Conservation (phyloP, 164 flowering plant species). For the Aristolochia contorta region DNA sequence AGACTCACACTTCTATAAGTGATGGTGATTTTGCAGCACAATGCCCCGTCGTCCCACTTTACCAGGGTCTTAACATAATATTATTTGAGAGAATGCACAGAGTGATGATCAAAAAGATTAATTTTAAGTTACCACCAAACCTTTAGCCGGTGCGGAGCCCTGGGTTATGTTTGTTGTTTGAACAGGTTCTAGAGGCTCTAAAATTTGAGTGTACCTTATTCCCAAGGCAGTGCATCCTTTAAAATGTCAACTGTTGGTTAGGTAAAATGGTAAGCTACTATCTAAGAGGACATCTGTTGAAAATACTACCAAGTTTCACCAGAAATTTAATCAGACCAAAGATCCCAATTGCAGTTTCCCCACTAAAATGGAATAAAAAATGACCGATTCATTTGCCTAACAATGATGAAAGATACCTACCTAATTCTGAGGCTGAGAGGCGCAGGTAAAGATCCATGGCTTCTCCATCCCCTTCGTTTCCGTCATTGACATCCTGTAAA, state of each 20-base stretch:
- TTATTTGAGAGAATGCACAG: no score
- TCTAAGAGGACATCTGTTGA: neutral
- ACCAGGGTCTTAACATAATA: no score
- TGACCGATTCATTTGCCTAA: neutral
- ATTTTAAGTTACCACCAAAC: no score
- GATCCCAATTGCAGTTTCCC: neutral
- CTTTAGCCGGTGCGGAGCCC: no score
- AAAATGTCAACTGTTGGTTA: neutral
- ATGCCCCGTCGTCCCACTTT: no score
- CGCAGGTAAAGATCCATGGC: constrained; percentile 1
- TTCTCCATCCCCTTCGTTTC: neutral
- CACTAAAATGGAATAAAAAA: no score
- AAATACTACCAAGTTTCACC: neutral
- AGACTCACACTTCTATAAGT: neutral
- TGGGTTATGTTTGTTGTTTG: no score
- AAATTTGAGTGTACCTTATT: no score
- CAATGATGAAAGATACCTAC: neutral
- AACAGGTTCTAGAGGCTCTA: no score
- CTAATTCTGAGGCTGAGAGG: neutral
- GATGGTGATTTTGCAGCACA: neutral
- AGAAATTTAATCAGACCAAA: neutral
- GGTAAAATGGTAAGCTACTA: constrained; percentile 1
- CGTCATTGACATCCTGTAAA: neutral
- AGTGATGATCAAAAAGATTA: no score
- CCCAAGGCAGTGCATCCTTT: no score